Evolutionary conservation across 2,329 filamentous ascomycete species (phyloP), one percentile per base, ranked within the genome.

Genomic region (Phialemoniopsis sp.): DNA sequence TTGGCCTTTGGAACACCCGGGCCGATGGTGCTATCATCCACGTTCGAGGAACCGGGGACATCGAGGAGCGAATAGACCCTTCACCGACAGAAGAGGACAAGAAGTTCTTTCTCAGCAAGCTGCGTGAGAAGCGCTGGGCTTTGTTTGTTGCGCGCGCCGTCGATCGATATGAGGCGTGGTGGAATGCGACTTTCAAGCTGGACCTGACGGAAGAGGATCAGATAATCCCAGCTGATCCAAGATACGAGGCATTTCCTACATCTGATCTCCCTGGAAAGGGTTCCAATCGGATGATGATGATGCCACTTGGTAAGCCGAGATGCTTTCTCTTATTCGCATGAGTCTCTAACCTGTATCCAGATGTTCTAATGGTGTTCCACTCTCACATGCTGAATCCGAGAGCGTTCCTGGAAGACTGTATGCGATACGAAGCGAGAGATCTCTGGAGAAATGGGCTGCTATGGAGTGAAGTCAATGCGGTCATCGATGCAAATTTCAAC

Each of bases 341-440:
- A 6, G 10, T 26, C 21, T 10, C 21, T 10, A 21, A 18, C 5
- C 4, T 19, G 6, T 26, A 6, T 26, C 15, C 58, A 70, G 86
- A 90, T 60, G 77, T 90, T 1, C 60, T 89, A 15, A 86, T 90
- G 82, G 80, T 90, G 0, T 87, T 83, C 81, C 87, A 91, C 57
- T 67, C 84, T 0, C 86, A 87, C 52, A 83, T 87, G 77, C 74
- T 91, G 4, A 90, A 89, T 49, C 87, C 87, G 0, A 70, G 82
- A 31, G 68, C 66, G n/a, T 90, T 82, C 53, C 72, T 89, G 4
- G 85, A 90, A 51, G 87, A 91, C 54, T 81, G 80, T 51, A 64
- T 89, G 40, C 72, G 84, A 8, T 60, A 67, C 19, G 78, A 76
- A 0, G 48, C 69, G 3, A 66, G 68, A 40, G 64, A 73, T 19